These are phyloP conservation scores for Ophiosphaerella korrae DNA, from an alignment of 2,329 filamentous ascomycete genomes.

Conservation along the genomic window DNA sequence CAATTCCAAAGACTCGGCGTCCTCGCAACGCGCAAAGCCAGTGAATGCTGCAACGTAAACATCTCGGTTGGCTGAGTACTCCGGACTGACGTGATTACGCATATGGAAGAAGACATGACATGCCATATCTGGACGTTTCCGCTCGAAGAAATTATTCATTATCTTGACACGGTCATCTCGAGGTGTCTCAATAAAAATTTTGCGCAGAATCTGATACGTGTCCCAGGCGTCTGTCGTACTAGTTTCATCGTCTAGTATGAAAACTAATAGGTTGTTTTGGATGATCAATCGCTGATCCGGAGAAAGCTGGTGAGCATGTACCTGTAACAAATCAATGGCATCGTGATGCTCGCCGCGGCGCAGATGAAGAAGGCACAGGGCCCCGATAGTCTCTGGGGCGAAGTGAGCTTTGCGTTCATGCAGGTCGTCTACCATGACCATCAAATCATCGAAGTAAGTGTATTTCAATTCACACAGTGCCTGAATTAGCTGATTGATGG, in stretches of 20 bases:
- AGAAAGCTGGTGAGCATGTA: slow-evolving; percentile 73
- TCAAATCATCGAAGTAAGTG: slow-evolving; percentile 72
- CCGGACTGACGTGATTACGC: slow-evolving; percentile 72
- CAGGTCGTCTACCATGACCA: slow-evolving; percentile 73
- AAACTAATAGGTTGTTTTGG: slow-evolving; percentile 68
- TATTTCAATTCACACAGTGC: slow-evolving; percentile 66
- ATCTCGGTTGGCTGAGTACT: slow-evolving; percentile 69
- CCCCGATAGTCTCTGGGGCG: slow-evolving; percentile 74
- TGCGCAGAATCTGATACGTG: slow-evolving; percentile 62
- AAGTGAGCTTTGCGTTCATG: slow-evolving; percentile 72
- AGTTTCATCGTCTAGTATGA: slow-evolving; percentile 69
- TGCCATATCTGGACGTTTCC: slow-evolving; percentile 81
- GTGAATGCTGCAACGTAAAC: slow-evolving; percentile 81
- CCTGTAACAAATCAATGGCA: slow-evolving; percentile 79
- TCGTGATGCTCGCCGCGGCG: slow-evolving; percentile 77
- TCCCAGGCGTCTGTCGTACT: slow-evolving; percentile 69
- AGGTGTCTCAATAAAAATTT: slow-evolving; percentile 68
- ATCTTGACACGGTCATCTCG: slow-evolving; percentile 68
- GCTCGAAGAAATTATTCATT: slow-evolving; percentile 82
- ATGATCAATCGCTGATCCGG: slow-evolving; percentile 71
- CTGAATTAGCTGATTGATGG: slow-evolving; percentile 74
- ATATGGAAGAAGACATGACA: slow-evolving; percentile 89
- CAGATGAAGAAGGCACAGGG: slow-evolving; percentile 75
- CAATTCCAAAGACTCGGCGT: slow-evolving; percentile 70
- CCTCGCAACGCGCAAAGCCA: slow-evolving; percentile 67